Percentiles rank a stretch among this genome's conserved stretches.
Evolutionary conservation across 176 grass and related monocot genomes (phyloP).

Genomic region (Dendrocalamus sinicus): DNA sequence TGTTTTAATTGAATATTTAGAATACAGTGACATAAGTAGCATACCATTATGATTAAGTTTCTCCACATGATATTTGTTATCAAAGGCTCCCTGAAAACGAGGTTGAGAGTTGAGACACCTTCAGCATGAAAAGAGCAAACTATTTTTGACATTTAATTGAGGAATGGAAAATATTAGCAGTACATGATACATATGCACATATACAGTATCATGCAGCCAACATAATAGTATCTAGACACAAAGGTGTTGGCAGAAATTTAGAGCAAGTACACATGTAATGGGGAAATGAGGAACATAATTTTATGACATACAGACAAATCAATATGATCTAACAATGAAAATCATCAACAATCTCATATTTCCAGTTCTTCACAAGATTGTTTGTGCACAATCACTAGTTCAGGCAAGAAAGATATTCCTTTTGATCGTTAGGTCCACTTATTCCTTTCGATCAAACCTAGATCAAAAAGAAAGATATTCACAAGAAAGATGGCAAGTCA

Average conservation of each 20-base stretch:
- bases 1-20: background rate
- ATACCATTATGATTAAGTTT: slow-evolving; percentile 91
- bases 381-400: background rate
- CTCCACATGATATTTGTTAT: slow-evolving; percentile 99
- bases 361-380: background rate
- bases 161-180: background rate
- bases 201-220: slow-evolving; percentile 7
- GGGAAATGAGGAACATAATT: background rate
- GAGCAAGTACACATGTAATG: background rate
- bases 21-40: slow-evolving; percentile 2
- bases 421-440: background rate
- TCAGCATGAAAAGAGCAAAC: slow-evolving; percentile 14
- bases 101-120: background rate
- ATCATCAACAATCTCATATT: background rate
- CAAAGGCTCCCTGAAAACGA: slow-evolving; percentile 76
- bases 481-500: background rate
- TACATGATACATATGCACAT: background rate
- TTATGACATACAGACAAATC: background rate
- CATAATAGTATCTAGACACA: background rate
- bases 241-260: background rate
- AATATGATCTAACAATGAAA: background rate
- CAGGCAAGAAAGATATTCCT: no score
- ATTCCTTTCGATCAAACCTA: background rate
- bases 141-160: slow-evolving; percentile 24
- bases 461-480: background rate